A percentile compares a stretch with the other conserved stretches of the same genome.
These are phyloP conservation scores for Castanea sativa DNA, from an alignment of 306 rosid genomes.

Conservation along the genomic window DNA sequence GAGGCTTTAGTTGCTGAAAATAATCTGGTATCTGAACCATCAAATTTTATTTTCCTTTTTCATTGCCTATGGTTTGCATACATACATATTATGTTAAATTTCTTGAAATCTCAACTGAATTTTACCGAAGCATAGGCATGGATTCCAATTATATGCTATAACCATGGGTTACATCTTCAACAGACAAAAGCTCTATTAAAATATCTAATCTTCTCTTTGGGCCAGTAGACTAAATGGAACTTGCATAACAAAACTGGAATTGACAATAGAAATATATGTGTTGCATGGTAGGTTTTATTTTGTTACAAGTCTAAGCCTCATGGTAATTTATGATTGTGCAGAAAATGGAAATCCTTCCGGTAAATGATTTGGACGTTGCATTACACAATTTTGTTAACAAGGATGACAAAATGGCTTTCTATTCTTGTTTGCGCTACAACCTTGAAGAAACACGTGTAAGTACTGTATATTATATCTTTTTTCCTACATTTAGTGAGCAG, in stretches of 20 bases:
- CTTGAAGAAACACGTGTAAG: conserved; percentile 92
- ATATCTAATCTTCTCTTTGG: background rate
- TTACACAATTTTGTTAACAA: conserved; percentile 85
- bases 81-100: background rate
- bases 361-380: conserved; percentile 92
- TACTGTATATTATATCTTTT: conserved; percentile 21
- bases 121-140: background rate
- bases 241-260: conserved; percentile 16
- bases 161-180: conserved; percentile 1
- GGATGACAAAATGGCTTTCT: conserved; percentile 93
- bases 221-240: conserved; percentile 14
- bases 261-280: conserved; percentile 1
- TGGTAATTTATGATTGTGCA: conserved; percentile 38
- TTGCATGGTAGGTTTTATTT: conserved; percentile 12
- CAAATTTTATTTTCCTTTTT: conserved; percentile 7
- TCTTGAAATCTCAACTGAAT: background rate
- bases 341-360: conserved; percentile 99
- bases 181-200: conserved; percentile 1
- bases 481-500: background rate
- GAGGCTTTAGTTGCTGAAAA: conserved; percentile 96
- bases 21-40: conserved; percentile 65
- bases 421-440: conserved; percentile 68
- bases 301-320: conserved; percentile 7
- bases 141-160: background rate
- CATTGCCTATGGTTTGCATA: conserved; percentile 13